A percentile compares a stretch with the other conserved stretches of the same genome.
Conservation (phyloP, 2,329 filamentous ascomycete genomes). For the Boeremia exigua region DNA sequence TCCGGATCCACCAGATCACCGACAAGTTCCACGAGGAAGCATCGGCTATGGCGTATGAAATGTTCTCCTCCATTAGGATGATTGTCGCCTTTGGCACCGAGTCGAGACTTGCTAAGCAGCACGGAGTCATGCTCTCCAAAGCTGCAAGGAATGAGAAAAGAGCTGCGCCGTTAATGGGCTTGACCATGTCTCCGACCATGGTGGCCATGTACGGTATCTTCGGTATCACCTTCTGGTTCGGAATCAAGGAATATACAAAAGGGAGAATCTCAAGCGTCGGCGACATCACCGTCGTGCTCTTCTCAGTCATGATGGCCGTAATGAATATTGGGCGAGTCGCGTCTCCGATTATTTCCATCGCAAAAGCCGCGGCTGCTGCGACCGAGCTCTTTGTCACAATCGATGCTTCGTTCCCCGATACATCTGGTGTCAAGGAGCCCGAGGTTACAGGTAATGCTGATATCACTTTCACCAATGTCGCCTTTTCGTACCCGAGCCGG, state of each 20-base stretch:
- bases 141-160: constrained; percentile 37
- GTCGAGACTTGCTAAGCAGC: constrained; percentile 38
- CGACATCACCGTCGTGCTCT: constrained; percentile 45
- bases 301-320: constrained; percentile 48
- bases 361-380: constrained; percentile 45
- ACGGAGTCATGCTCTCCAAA: constrained; percentile 19
- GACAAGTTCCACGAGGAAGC: constrained; percentile 43
- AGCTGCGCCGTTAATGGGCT: constrained; percentile 40
- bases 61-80: constrained; percentile 47
- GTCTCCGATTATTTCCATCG: constrained; percentile 40
- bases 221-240: constrained; percentile 49
- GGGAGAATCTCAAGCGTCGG: constrained; percentile 40
- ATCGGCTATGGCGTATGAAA: constrained; percentile 47
- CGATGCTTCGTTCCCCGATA: constrained; percentile 39
- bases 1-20: constrained; percentile 42
- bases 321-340: constrained; percentile 42
- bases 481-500: constrained; percentile 53
- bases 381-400: constrained; percentile 47
- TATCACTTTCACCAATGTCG: constrained; percentile 45
- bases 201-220: constrained; percentile 47
- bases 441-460: constrained; percentile 41
- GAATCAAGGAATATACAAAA: constrained; percentile 43
- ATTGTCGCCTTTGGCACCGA: constrained; percentile 48
- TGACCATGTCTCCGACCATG: constrained; percentile 44
- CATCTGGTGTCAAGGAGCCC: constrained; percentile 42